Base-by-base conservation (phyloP, 225 moss, liverwort and hornwort genomes). In the Lunularia cruciata region DNA sequence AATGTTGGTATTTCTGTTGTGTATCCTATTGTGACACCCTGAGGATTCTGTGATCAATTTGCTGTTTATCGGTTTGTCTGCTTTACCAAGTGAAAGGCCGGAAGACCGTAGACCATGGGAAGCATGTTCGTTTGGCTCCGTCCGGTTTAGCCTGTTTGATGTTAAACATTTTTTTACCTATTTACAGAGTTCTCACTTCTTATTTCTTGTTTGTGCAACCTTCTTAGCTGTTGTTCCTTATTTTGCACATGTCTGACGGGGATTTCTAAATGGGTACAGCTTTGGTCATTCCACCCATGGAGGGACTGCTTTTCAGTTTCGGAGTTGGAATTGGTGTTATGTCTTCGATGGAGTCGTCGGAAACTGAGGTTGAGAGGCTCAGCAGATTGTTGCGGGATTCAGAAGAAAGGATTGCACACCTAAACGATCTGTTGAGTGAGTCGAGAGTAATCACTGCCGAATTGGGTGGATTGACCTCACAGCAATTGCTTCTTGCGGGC, bases 321-420 rank as follows among this genome's bases (percentile, higher is more conserved):
- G 93, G 93, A 76, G 79, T 98, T 32, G 86, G 85, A 51, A 79
- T 93, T 70, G 98, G 98, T 62, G 81, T 93, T 7, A 81, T 83
- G 81, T 86, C 83, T 28, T 67, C 60, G 63, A 75, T 86, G 19
- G 74, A 81, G 34, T 61, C 66, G 54, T 77, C 75, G 10, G 81
- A 88, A n/a, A 23, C 49, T 65, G 90, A 93, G 71, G 76, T 78
- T 36, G 67, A 83, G 60, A 85, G 79, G 66, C 39, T 91, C 60
- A 80, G 52, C 51, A 76, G 70, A 57, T 74, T 87, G 72, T 47
- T 92, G 71, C 74, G 79, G 8, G 75, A 81, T 61, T 77, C 96
- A 23, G 82, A 87, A 76, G 72, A 78, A 71, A 56, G 68, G 51
- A 72, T 84, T 13, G 59, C 77, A 48, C 70, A 35, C 33, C 45